phyloP scores from a whole-genome alignment of 2,329 filamentous ascomycete genomes.

The Pyrenochaeta sp. region DNA sequence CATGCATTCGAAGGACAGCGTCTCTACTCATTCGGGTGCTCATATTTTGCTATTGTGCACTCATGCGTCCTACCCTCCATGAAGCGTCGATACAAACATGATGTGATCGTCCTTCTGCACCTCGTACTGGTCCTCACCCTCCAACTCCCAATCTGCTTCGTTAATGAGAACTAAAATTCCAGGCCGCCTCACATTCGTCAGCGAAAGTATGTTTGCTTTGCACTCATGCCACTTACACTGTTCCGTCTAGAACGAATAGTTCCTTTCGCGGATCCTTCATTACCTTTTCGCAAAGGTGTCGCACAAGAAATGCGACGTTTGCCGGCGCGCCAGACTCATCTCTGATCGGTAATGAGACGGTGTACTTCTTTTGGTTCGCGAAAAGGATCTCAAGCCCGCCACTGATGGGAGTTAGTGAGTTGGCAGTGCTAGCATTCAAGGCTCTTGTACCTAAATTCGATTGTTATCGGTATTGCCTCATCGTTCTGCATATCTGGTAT shows the following conservation, averaged over 20 bases:
- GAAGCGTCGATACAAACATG: conserved; percentile 94
- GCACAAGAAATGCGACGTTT: conserved; percentile 79
- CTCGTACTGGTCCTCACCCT: conserved; percentile 91
- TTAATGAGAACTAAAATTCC: conserved; percentile 97
- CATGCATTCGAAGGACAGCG: neutral
- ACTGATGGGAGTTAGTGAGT: conserved; percentile 51
- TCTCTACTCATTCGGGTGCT: neutral
- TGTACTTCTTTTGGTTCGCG: conserved; percentile 78
- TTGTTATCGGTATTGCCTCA: conserved; percentile 64
- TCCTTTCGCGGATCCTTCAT: conserved; percentile 89
- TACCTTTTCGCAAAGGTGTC: conserved; percentile 78
- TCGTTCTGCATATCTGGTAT: conserved; percentile 34
- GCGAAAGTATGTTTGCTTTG: neutral
- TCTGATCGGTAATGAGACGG: conserved; percentile 71
- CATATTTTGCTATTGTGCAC: neutral
- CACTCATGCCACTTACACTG: conserved; percentile 71
- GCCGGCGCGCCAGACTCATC: conserved; percentile 67
- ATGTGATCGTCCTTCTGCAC: conserved; percentile 85
- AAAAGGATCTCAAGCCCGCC: conserved; percentile 96
- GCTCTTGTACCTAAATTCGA: conserved; percentile 73
- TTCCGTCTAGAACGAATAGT: conserved; percentile 84
- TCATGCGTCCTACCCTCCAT: conserved; percentile 74
- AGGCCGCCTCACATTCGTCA: conserved; percentile 72
- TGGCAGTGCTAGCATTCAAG: neutral
- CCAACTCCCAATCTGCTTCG: conserved; percentile 97